Base-by-base conservation (phyloP, 306 rosid species). In the Alnus glutinosa region DNA sequence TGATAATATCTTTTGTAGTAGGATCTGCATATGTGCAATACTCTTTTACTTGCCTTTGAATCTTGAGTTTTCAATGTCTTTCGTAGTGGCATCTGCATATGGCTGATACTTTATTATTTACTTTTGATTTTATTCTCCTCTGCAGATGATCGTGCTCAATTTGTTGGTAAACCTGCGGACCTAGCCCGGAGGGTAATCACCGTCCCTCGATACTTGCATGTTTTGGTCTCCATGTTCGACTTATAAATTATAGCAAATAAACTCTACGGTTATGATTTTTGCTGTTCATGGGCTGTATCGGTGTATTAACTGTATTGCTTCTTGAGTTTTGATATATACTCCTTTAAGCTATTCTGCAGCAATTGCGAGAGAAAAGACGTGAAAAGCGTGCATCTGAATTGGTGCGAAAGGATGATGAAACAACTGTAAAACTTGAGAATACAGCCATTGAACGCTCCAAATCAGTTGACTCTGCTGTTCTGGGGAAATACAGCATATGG, bases 401-500 rank as follows among this genome's bases (percentile, higher is more conserved):
- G 89, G 77, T 81, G 81, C 89, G 77, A 78, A 85, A 71, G 77
- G 96, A 93, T 55, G 82, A 85, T 51, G 94, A 90, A 75, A 85
- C 83, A 58, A 79, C 79, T 55, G 87, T 89, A 77, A 91, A 90
- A 86, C 92, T 96, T 77, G 99, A 96, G 84, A 90, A 85, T 87
- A 84, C 84, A 58, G 98, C 98, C 84, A 93, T 96, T 79, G 94
- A 93, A 71, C 99, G 87, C 71, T 96, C 98, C 37, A 87, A 81
- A 83, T 89, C 94, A 70, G 94, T 91, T 76, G 94, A 89, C 85
- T 88, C 92, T 61, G 85, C 97, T 23, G 86, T 93, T 66, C 84
- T 91, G 7, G 99, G 97, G 39, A 95, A 93, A 84, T 96, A 96
- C 89, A 96, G 85, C 90, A 81, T 89, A 61, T 91, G 99, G 98